Conservation (phyloP, 1,284 basidiomycete genomes). For the Psilocybe mexicana region DNA sequence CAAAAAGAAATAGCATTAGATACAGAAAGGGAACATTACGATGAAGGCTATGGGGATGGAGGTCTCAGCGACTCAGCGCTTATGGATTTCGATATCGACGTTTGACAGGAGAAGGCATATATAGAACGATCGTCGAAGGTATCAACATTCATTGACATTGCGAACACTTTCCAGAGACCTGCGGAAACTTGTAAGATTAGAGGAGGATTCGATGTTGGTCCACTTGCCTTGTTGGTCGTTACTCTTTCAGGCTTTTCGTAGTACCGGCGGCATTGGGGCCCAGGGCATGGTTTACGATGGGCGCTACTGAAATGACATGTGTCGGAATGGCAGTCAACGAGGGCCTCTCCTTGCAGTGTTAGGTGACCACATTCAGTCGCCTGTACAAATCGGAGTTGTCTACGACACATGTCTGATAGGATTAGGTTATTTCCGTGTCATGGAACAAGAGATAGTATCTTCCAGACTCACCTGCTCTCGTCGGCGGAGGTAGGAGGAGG, state of each 20-base stretch:
- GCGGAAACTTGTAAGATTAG: constrained; percentile 14
- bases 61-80: constrained; percentile 72
- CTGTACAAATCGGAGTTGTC: constrained; percentile 54
- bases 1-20: constrained; percentile 60
- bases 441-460: constrained; percentile 28
- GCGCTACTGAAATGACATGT: constrained; percentile 48
- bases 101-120: constrained; percentile 12
- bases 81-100: constrained; percentile 54
- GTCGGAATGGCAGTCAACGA: constrained; percentile 53
- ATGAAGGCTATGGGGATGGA: constrained; percentile 68
- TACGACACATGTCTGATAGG: constrained; percentile 58
- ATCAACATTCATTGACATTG: constrained; percentile 30
- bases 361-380: constrained; percentile 56
- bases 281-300: constrained; percentile 50
- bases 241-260: constrained; percentile 44
- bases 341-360: constrained; percentile 46
- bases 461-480: constrained; percentile 37
- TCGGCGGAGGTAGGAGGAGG: constrained; percentile 69
- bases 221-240: constrained; percentile 34
- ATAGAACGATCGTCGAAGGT: not conserved
- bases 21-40: constrained; percentile 43
- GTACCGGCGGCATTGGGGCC: constrained; percentile 58
- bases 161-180: constrained; percentile 45
- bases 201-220: not conserved
- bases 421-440: constrained; percentile 30